Evolutionary conservation across 1,284 basidiomycete genomes (phyloP).

Genomic region (Anthracocystis setariae): DNA sequence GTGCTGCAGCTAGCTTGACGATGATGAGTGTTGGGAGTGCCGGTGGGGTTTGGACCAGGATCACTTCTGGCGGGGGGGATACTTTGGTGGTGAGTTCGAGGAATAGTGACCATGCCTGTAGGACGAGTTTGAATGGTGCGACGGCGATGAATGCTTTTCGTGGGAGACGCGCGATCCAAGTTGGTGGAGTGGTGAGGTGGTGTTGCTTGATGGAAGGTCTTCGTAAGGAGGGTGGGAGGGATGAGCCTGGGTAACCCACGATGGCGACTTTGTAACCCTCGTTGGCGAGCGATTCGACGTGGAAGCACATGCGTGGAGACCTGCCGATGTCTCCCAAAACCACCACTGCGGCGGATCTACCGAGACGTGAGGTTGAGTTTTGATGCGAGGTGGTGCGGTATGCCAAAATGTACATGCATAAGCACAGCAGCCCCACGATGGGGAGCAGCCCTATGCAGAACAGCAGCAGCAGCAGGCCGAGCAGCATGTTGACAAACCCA

Average conservation of each 20-base stretch:
- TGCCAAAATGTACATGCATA: conserved; percentile 54
- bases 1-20: conserved; percentile 77
- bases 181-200: conserved; percentile 76
- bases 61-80: conserved; percentile 79
- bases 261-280: conserved; percentile 82
- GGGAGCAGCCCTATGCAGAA: conserved; percentile 37
- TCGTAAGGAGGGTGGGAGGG: conserved; percentile 45
- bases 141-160: conserved; percentile 75
- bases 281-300: conserved; percentile 88
- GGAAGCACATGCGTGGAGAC: conserved; percentile 98
- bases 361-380: conserved; percentile 25
- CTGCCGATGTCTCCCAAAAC: conserved; percentile 96
- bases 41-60: conserved; percentile 94
- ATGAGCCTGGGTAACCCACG: conserved; percentile 76
- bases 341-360: conserved; percentile 76
- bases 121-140: conserved; percentile 80
- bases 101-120: conserved; percentile 55
- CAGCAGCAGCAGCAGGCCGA: conserved; percentile 34
- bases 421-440: conserved; percentile 36
- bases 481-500: conserved; percentile 20
- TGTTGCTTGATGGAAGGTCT: conserved; percentile 64
- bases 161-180: conserved; percentile 73
- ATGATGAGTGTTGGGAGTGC: conserved; percentile 91
- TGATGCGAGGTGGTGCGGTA: conserved; percentile 32
- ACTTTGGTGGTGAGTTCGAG: conserved; percentile 70